These are phyloP conservation scores for Ophiosphaerella herpotricha DNA, from an alignment of 2,329 filamentous ascomycete genomes.

Conservation along the genomic window DNA sequence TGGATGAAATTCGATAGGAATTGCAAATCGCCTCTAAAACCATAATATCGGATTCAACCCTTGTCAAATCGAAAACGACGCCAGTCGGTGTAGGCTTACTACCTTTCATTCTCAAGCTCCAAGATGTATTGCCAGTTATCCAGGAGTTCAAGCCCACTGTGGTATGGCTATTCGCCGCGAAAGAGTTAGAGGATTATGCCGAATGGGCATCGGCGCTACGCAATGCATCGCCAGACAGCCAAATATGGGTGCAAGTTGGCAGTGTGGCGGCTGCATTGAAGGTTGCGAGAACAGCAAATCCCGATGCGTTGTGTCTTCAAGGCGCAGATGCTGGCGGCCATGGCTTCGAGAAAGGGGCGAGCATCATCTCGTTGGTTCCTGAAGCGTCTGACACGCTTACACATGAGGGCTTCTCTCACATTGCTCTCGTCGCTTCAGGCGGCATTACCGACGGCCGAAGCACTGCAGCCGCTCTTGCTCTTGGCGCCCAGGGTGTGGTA, in stretches of 20 bases:
- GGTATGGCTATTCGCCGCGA: constrained; percentile 70
- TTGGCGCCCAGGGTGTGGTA: constrained; percentile 60
- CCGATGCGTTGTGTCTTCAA: constrained; percentile 67
- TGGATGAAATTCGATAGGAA: constrained; percentile 34
- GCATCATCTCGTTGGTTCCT: constrained; percentile 62
- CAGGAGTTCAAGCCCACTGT: constrained; percentile 60
- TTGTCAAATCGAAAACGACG: constrained; percentile 33
- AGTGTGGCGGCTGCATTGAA: constrained; percentile 61
- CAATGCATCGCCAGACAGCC: constrained; percentile 40
- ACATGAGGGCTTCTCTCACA: constrained; percentile 25
- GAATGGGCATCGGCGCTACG: constrained; percentile 43
- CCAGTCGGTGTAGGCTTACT: constrained; percentile 67
- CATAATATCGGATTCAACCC: constrained; percentile 18
- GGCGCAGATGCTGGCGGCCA: constrained; percentile 69
- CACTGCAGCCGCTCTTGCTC: constrained; percentile 60
- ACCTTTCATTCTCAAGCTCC: constrained; percentile 52
- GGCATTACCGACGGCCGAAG: constrained; percentile 65
- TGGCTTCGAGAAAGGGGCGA: constrained; percentile 60
- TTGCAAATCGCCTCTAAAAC: constrained; percentile 29
- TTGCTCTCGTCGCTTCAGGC: constrained; percentile 60
- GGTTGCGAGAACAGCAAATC: constrained; percentile 53
- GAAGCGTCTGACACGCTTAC: constrained; percentile 59
- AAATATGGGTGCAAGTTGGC: constrained; percentile 66
- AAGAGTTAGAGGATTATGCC: constrained; percentile 45
- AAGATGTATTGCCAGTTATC: constrained; percentile 58